Evolutionary conservation across 176 grass and related monocot species (phyloP).

Genomic region (Thalia dealbata): DNA sequence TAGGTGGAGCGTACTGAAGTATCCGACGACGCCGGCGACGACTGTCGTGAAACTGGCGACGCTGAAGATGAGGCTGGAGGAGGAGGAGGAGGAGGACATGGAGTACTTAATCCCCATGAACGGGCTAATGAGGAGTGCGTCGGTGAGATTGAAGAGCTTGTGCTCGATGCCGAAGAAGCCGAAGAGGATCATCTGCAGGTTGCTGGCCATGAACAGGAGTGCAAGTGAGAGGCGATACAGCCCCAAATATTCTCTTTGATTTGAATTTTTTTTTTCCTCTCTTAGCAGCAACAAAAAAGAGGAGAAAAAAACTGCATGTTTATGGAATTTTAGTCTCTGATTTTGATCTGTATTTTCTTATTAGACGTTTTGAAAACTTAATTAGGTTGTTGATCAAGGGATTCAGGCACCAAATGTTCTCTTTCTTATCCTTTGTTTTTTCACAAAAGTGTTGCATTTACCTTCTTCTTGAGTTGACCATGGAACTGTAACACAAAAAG

Average conservation of each 20-base stretch:
- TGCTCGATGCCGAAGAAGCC: constrained; percentile 71
- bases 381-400: no score
- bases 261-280: background rate
- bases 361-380: no score
- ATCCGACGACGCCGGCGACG: constrained; percentile 7
- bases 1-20: constrained; percentile 52
- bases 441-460: no score
- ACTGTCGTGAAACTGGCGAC: constrained; percentile 68
- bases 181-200: constrained; percentile 61
- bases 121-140: constrained; percentile 27
- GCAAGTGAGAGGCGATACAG: constrained; percentile 33
- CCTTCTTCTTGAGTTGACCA: no score
- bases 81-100: constrained; percentile 39
- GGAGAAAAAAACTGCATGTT: no score
- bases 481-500: no score
- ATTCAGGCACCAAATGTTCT: no score
- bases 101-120: constrained; percentile 39
- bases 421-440: no score
- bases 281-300: background rate
- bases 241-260: background rate
- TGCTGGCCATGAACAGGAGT: constrained; percentile 53
- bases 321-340: no score
- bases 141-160: constrained; percentile 59
- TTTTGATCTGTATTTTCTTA: no score
- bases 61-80: constrained; percentile 77